These are phyloP conservation scores for Rhynchospora pubera DNA, from an alignment of 176 grass and related monocot species.

Conservation along the genomic window DNA sequence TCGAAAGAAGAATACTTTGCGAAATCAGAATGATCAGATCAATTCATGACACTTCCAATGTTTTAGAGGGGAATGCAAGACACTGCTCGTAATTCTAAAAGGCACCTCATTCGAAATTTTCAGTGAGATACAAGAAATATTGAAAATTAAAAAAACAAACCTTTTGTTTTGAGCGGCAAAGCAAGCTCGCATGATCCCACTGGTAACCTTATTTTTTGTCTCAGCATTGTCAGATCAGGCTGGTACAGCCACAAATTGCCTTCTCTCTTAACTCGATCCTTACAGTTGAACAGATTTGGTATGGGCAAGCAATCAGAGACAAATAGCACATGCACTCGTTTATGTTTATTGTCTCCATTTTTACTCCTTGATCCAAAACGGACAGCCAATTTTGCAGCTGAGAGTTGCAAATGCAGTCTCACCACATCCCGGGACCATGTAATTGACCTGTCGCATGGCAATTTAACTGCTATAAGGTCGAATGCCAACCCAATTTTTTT, in stretches of 20 bases:
- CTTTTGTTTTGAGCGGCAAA: constrained; percentile 71
- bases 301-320: constrained; percentile 74
- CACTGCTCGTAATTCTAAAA: neutral
- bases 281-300: constrained; percentile 84
- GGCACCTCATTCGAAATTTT: neutral
- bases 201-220: constrained; percentile 71
- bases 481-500: constrained; percentile 29
- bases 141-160: constrained; percentile 25
- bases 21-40: neutral
- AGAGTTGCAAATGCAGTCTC: constrained; percentile 72
- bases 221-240: constrained; percentile 51
- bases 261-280: constrained; percentile 58
- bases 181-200: constrained; percentile 85
- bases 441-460: constrained; percentile 46
- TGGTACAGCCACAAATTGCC: constrained; percentile 75
- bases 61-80: neutral
- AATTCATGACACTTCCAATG: neutral
- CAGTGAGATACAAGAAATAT: neutral
- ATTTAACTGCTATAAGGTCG: constrained; percentile 82
- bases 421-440: constrained; percentile 84
- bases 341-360: constrained; percentile 11
- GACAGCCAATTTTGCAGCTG: constrained; percentile 69
- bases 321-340: constrained; percentile 58
- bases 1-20: neutral
- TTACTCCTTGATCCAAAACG: constrained; percentile 34